A percentile compares a stretch with the other conserved stretches of the same genome.
Evolutionary conservation across 179 eudicot genomes (phyloP).

Genomic region (Vitellaria paradoxa): DNA sequence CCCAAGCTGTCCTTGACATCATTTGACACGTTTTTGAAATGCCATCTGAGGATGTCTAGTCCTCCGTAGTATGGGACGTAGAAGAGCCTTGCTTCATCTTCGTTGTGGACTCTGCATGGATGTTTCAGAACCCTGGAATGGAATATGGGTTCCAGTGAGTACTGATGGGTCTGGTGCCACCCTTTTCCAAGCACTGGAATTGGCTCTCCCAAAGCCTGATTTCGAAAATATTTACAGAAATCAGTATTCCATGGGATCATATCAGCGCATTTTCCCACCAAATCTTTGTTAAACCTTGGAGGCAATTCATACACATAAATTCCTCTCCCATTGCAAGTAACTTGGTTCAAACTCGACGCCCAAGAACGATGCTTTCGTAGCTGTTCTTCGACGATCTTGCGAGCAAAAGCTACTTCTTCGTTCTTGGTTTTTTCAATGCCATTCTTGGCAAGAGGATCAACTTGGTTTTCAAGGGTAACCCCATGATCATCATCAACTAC

Average conservation of each 20-base stretch:
- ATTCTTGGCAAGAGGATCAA: conserved; percentile 11
- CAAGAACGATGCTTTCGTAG: conserved; percentile 50
- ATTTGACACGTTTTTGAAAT: conserved; percentile 46
- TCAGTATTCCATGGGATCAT: conserved; percentile 49
- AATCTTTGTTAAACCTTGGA: conserved; percentile 63
- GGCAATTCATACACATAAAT: conserved; percentile 76
- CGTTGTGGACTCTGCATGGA: conserved; percentile 65
- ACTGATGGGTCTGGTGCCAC: conserved; percentile 81
- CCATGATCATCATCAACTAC: not conserved
- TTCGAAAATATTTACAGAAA: conserved; percentile 49
- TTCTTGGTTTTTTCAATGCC: conserved; percentile 14
- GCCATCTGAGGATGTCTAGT: conserved; percentile 62
- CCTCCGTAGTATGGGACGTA: conserved; percentile 85
- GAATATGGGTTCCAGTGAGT: conserved; percentile 65
- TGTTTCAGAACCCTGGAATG: conserved; percentile 61
- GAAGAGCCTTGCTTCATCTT: conserved; percentile 59
- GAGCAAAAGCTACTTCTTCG: conserved; percentile 33
- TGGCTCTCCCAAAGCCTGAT: conserved; percentile 56
- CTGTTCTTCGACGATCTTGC: conserved; percentile 41
- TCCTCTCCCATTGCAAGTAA: conserved; percentile 54
- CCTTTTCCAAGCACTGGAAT: conserved; percentile 57
- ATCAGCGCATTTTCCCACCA: conserved; percentile 45
- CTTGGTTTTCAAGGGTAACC: not conserved
- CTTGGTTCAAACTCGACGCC: conserved; percentile 15
- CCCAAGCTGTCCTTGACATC: conserved; percentile 59